These are phyloP conservation scores for Neonectria sp. DNA, from an alignment of 2,329 filamentous ascomycete genomes.

Conservation along the genomic window DNA sequence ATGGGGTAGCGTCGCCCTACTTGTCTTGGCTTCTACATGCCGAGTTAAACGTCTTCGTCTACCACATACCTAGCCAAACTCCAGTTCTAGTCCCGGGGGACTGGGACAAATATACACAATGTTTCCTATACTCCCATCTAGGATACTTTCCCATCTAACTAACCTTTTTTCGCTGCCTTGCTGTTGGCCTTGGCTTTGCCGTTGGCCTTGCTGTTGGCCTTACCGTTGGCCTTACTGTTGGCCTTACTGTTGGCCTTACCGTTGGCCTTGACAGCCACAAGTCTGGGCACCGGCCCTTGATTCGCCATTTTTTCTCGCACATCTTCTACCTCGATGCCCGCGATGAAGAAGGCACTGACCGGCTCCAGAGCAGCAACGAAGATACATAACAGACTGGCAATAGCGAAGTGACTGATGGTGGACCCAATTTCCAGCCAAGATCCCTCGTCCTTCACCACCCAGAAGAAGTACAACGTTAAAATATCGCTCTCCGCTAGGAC, in stretches of 20 bases:
- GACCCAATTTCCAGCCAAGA: conserved; percentile 98
- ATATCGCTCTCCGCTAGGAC: conserved; percentile 94
- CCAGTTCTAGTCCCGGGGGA: neutral
- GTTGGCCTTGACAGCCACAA: conserved; percentile 11
- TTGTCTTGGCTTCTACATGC: neutral
- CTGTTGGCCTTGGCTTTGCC: conserved; percentile 11
- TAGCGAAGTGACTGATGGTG: conserved; percentile 95
- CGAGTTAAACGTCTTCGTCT: conserved; percentile 6
- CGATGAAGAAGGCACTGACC: conserved; percentile 86
- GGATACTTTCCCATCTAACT: conserved; percentile 31
- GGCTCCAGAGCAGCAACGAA: conserved; percentile 93
- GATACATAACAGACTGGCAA: conserved; percentile 89
- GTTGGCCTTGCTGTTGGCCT: conserved; percentile 1
- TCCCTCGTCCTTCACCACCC: conserved; percentile 95
- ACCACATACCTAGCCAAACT: neutral
- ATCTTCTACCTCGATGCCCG: conserved; percentile 79
- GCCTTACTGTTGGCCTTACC: conserved; percentile 36
- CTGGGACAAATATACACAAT: conserved; percentile 14
- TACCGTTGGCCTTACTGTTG: neutral
- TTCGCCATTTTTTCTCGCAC: conserved; percentile 20
- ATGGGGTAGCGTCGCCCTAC: neutral
- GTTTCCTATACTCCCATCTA: conserved; percentile 5
- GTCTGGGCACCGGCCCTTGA: neutral
- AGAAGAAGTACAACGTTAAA: conserved; percentile 96
- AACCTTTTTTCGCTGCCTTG: conserved; percentile 36